Evolutionary conservation across 345 rosid genomes (phyloP), one percentile per base, ranked within the genome.

Genomic region (Noccaea caerulescens): DNA sequence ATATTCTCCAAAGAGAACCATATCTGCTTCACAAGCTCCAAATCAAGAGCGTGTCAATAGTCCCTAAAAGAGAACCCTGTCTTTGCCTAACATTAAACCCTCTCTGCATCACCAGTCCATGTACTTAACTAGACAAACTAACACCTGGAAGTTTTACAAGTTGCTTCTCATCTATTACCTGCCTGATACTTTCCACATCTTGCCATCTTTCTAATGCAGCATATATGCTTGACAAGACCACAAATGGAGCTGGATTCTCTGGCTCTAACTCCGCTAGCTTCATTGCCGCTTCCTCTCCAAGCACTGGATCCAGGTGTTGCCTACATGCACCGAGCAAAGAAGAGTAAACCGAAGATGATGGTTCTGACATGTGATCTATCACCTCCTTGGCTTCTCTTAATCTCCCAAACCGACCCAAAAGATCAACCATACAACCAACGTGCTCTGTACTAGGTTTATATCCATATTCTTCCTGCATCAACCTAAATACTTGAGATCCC

Each of bases 291-390:
- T 79, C 84, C 76, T 80, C 84, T 67, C 83, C 90, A 57, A 88
- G 47, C 70, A 77, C 81, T 44, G 83, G 72, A 71, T 83, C 55
- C 16, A 77, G 69, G 72, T 85, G 79, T 71, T 55, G 70, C 73
- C 72, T 56, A 69, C 85, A 85, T 57, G 90, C 85, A 68, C 87
- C 88, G 16, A 88, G 90, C 71, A 86, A 55, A 32, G 90, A 88
- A 50, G 84, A 61, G 72, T 77, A 86, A 63, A 81, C 72, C 4
- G 90, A 72, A 53, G 79, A 72, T 36, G 93, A 72, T 63, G 80
- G 80, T 44, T 82, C 82, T 11, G 84, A 58, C 76, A 80, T 75
- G 60, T 58, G 72, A 72, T 76, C 68, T 73, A 82, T 49, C 16
- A 88, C 66, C 50, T 80, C 73, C 65, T 72, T 75, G 45, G 90